These are phyloP conservation scores for Pseudocercospora eumusae DNA, from an alignment of 2,329 filamentous ascomycete species.

Conservation along the genomic window DNA sequence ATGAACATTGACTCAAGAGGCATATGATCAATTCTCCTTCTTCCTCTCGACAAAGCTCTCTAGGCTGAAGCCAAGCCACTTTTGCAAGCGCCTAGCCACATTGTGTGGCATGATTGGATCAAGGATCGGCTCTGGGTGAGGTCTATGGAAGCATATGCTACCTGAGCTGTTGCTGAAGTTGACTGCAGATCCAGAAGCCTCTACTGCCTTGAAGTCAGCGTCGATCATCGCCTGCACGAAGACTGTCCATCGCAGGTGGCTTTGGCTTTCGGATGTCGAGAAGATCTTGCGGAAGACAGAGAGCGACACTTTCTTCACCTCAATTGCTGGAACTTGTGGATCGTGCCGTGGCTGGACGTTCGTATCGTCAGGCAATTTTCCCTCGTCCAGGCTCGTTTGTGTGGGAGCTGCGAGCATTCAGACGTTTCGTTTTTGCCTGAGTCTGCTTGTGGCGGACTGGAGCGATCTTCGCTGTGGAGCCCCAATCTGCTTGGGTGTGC, in stretches of 20 bases:
- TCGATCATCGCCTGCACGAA: constrained; percentile 19
- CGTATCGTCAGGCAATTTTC: no score
- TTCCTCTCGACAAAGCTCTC: constrained; percentile 15
- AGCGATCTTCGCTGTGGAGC: neutral
- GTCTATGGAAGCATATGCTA: constrained; percentile 18
- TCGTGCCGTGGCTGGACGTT: neutral
- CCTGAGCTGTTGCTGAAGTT: constrained; percentile 11
- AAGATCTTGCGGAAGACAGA: constrained; percentile 10
- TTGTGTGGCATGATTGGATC: constrained; percentile 20
- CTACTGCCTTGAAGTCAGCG: constrained; percentile 8
- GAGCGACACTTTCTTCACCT: constrained; percentile 8
- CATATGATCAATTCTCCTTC: neutral
- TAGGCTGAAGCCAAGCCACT: constrained; percentile 20
- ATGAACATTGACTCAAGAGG: neutral
- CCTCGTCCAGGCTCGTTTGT: neutral
- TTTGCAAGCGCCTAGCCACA: constrained; percentile 16
- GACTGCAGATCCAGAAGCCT: constrained; percentile 11
- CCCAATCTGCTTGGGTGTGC: neutral
- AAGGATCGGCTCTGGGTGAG: constrained; percentile 19
- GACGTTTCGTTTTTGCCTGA: constrained; percentile 1
- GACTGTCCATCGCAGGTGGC: constrained; percentile 14
- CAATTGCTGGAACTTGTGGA: neutral
- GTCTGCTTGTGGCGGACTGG: constrained; percentile 8
- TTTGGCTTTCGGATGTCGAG: neutral
- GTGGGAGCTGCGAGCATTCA: neutral